Conservation (phyloP, 805 yeast genomes). For the Lipomyces sp. region DNA sequence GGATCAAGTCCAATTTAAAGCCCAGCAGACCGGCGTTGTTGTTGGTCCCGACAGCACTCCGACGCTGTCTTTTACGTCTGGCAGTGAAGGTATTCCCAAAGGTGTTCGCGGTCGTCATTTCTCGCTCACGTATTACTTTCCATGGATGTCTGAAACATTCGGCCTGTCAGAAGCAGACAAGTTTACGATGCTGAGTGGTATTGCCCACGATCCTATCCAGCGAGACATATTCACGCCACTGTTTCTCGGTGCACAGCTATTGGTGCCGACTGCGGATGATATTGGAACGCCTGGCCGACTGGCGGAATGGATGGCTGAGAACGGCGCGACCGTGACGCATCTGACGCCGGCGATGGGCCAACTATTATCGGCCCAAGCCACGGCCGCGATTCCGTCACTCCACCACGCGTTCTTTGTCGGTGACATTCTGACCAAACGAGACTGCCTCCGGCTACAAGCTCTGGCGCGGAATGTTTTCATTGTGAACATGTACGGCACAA, state of each 20-base stretch:
- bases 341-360: slow-evolving; percentile 99
- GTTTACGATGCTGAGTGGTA: slow-evolving; percentile 97
- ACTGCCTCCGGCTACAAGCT: slow-evolving; percentile 88
- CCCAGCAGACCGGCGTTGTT: slow-evolving; percentile 74
- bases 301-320: slow-evolving; percentile 94
- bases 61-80: slow-evolving; percentile 93
- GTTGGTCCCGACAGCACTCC: slow-evolving; percentile 99
- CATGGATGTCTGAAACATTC: slow-evolving; percentile 95
- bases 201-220: slow-evolving; percentile 99
- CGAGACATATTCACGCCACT: slow-evolving; percentile 99
- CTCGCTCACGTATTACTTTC: slow-evolving; percentile 95
- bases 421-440: slow-evolving; percentile 95
- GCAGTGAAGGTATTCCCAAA: slow-evolving; percentile 97
- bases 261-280: slow-evolving; percentile 95
- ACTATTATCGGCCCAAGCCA: slow-evolving; percentile 91
- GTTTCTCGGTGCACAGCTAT: slow-evolving; percentile 89
- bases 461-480: slow-evolving; percentile 87
- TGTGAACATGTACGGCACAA: slow-evolving; percentile 98
- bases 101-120: slow-evolving; percentile 98
- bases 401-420: slow-evolving; percentile 99
- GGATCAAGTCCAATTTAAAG: slow-evolving; percentile 53
- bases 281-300: slow-evolving; percentile 98
- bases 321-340: slow-evolving; percentile 94
- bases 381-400: slow-evolving; percentile 77
- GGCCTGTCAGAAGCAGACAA: slow-evolving; percentile 76